Conservation (phyloP, 768 basidiomycete genomes). For the Leccinum disarticulatum region DNA sequence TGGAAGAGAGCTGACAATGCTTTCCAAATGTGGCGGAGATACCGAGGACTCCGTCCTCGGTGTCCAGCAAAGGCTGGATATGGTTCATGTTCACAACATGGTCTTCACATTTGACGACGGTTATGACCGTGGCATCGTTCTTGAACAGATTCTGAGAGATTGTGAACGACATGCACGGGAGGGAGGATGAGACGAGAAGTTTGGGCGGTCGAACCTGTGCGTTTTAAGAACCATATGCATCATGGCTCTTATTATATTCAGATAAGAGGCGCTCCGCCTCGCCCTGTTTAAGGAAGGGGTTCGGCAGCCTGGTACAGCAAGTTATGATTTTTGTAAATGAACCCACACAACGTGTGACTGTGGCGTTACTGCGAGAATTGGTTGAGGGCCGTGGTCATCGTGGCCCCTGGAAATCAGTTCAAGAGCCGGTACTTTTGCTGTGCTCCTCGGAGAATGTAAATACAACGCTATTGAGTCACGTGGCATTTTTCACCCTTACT, state of each 20-base stretch:
- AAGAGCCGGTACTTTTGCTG: constrained; percentile 53
- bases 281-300: not conserved
- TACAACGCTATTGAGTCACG: not conserved
- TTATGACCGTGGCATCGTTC: constrained; percentile 24
- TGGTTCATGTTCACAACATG: constrained; percentile 21
- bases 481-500: not conserved
- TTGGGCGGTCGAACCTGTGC: not conserved
- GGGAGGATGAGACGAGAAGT: not conserved
- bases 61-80: constrained; percentile 32
- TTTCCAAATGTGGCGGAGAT: constrained; percentile 43
- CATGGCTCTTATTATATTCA: not conserved
- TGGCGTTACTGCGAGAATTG: constrained; percentile 72
- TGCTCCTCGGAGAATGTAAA: constrained; percentile 25
- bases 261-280: not conserved
- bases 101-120: constrained; percentile 29
- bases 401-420: too few relatives aligned
- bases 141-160: not conserved
- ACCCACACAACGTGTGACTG: not conserved
- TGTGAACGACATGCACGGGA: constrained; percentile 8
- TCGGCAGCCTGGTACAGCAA: not conserved
- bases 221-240: not conserved
- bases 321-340: not conserved
- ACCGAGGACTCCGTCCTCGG: constrained; percentile 33
- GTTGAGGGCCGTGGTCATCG: too few relatives aligned
- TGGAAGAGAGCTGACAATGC: constrained; percentile 32